Evolutionary conservation across 1,284 basidiomycete genomes (phyloP), one percentile per base, ranked within the genome.

Genomic region (Quambalaria eucalypti): DNA sequence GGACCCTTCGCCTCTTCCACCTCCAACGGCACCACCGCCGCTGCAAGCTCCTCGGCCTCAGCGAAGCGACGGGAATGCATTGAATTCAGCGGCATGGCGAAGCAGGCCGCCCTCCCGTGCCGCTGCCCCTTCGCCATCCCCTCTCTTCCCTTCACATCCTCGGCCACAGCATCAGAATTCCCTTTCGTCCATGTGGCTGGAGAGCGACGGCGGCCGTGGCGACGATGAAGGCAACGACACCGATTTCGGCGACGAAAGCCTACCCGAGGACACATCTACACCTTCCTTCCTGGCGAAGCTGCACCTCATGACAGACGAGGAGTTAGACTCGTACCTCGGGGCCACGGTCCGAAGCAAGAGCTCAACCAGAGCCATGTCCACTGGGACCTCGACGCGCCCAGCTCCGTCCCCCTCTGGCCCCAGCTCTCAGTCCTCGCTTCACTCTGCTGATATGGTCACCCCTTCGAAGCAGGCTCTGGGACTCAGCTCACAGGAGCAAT

Each of bases 271-370:
- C n/a, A n/a, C n/a, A n/a, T n/a, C n/a, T 39, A 21, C 16, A 21
- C 16, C 10, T 4, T 14, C 16, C 19, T 33, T 54, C 26, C 51
- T 57, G 46, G 21, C 50, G 4, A 53, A 46, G 9, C 46, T 57
- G 1, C 51, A 53, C 31, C 56, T 48, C 14, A 52, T 57, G 46
- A 19, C 42, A 16, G 56, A 54, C 30, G 56, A 25, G 5, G 51
- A 57, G 9, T 25, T 57, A n/a, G 51, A 54, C 7, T 29, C 51
- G n/a, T 42, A 51, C 7, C 38, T 50, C 26, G 50, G 48, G 23
- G 28, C 48, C n/a, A 28, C 23, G 23, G 23, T 10, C 31, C 19
- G n/a, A 16, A 25, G 28, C 19, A 12, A 21, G n/a, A 19, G 9
- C 42, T n/a, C 31, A 19, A 9, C 52, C 46, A 30, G 21, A 21